These are phyloP conservation scores for Coemansia sp. DNA, from an alignment of 192 early-diverging fungal species.

Conservation along the genomic window DNA sequence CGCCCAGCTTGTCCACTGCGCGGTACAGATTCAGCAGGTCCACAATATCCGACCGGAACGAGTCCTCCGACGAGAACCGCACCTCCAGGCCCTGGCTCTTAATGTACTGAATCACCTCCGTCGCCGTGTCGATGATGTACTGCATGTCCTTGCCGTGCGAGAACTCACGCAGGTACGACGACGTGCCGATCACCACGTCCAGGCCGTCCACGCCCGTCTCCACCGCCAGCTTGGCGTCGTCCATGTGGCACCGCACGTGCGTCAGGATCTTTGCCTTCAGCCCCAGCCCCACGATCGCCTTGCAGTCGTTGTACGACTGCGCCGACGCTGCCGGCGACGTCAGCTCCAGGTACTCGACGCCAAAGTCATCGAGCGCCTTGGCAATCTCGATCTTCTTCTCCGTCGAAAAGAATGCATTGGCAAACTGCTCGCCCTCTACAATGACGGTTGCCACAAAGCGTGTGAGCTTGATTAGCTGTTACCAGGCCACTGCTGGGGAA, in stretches of 20 bases:
- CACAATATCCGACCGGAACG: conserved; percentile 95
- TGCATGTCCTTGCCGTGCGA: conserved; percentile 99
- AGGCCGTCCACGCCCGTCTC: conserved; percentile 97
- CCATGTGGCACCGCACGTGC: conserved; percentile 97
- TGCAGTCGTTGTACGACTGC: conserved; percentile 90
- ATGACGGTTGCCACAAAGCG: neutral
- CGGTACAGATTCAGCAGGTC: conserved; percentile 96
- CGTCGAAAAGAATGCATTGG: conserved; percentile 96
- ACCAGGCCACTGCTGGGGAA: neutral
- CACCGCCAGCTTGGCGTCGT: conserved; percentile 93
- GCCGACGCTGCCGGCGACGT: conserved; percentile 96
- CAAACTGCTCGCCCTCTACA: conserved; percentile 97
- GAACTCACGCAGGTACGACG: conserved; percentile 93
- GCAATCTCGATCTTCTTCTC: conserved; percentile 98
- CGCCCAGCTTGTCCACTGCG: conserved; percentile 95
- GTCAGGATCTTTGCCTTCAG: conserved; percentile 98
- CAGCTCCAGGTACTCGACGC: conserved; percentile 98
- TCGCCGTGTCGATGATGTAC: conserved; percentile 93
- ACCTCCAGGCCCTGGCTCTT: conserved; percentile 95
- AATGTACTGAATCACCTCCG: conserved; percentile 94
- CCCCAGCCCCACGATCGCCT: conserved; percentile 84
- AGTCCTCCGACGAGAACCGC: conserved; percentile 97
- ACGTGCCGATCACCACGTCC: conserved; percentile 97
- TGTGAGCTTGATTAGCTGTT: neutral
- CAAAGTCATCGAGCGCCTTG: conserved; percentile 96